Base-by-base conservation (phyloP, 164 flowering plant genomes). In the Chloranthus sessilifolius region DNA sequence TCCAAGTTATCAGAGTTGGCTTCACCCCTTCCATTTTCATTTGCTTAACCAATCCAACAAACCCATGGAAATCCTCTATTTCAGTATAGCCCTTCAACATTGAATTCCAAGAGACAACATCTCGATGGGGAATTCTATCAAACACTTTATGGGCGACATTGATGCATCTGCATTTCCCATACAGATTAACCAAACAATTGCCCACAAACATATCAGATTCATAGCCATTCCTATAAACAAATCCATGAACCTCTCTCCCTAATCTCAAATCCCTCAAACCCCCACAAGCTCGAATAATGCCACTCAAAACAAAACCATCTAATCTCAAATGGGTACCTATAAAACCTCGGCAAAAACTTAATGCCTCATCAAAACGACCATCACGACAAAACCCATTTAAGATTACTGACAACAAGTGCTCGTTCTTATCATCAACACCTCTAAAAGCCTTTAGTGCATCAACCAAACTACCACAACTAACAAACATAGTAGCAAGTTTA, bases 101-200 rank as follows among this genome's bases (percentile, higher is more conserved):
- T 4, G 55, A 49, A 50, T 58, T 58, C 55, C 62, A 48, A 12
- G 62, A 58, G 3, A 50, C 41, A 40, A 48, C 39, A 42, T 58
- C 61, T 23, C 47, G 48, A 0, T 9, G 26, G 19, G 22, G 24
- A 38, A 49, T 58, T 12, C 47, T 49, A 33, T 40, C 48, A 41
- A 58, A 50, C n/a, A 41, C 29, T 15, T 19, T 14, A 22, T 31
- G 31, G 10, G 62, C 62, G 33, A 30, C 38, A 41, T 5, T 16
- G 2, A 29, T 7, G 9, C 24, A 9, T 22, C 49, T n/a, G 16
- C 62, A 58, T 30, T 58, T 42, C 4, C 54, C 48, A 42, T 42
- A 58, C 40, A 33, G 42, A 42, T 48, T 49, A 49, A 58, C 19
- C 55, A 58, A 48, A 34, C 55, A 58, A 7, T 57, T 57, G 47